Percentiles rank a stretch among this genome's conserved stretches.
Conservation (phyloP, 441 rosid genomes). For the Sinapis alba region DNA sequence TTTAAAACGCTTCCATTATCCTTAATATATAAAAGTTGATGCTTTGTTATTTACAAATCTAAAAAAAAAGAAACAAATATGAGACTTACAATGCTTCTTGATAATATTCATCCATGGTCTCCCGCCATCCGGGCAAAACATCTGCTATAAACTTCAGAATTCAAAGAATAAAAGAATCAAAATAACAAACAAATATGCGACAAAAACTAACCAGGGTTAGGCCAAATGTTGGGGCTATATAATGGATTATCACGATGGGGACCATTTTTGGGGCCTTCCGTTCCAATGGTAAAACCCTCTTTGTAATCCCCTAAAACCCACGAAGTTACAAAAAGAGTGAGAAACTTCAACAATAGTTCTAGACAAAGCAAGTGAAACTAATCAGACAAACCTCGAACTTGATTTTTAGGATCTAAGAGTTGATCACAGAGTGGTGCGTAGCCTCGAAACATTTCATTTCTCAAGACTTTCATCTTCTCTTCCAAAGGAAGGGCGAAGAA, state of each 20-base stretch:
- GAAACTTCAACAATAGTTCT: not conserved
- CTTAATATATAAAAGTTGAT: no score
- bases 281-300: constrained; percentile 39
- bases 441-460: constrained; percentile 66
- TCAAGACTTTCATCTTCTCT: constrained; percentile 11
- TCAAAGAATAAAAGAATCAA: not conserved
- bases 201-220: constrained; percentile 28
- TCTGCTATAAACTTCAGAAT: constrained; percentile 38
- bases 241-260: constrained; percentile 61
- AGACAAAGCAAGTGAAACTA: not conserved
- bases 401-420: constrained; percentile 63
- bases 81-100: constrained; percentile 65
- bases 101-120: constrained; percentile 78
- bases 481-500: not conserved
- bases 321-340: not conserved
- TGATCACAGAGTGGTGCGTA: constrained; percentile 82
- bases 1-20: no score
- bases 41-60: not conserved
- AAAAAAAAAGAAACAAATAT: not conserved
- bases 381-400: constrained; percentile 51
- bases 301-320: constrained; percentile 71
- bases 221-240: constrained; percentile 83
- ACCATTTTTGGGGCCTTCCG: constrained; percentile 35
- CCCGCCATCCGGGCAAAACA: constrained; percentile 78
- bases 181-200: not conserved